Percentiles rank a stretch among this genome's conserved stretches.
These are phyloP conservation scores for Pseudozyma sp. DNA, from an alignment of 1,284 basidiomycete species.

Conservation along the genomic window DNA sequence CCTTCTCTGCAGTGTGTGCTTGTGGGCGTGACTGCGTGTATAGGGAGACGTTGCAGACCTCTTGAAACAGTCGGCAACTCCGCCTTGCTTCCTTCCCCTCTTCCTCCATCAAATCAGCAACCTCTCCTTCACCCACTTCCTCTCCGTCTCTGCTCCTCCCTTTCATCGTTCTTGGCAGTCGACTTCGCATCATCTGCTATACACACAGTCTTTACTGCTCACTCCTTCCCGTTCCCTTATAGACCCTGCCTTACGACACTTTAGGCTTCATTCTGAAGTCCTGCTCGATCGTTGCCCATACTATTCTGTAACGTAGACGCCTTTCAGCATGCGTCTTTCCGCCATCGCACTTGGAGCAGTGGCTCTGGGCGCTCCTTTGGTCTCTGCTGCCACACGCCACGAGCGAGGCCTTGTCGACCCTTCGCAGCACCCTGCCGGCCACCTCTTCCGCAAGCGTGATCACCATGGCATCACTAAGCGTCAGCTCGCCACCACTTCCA, in stretches of 20 bases:
- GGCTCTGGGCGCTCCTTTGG: slow-evolving; percentile 44
- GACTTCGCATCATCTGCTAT: slow-evolving; percentile 13
- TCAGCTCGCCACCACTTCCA: slow-evolving; percentile 44
- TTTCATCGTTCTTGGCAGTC: slow-evolving; percentile 16
- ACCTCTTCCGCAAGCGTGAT: slow-evolving; percentile 46
- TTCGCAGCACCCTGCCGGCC: slow-evolving; percentile 41
- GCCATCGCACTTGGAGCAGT: slow-evolving; percentile 38
- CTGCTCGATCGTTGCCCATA: not conserved
- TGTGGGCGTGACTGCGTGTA: too few relatives aligned
- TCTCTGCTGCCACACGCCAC: slow-evolving; percentile 24
- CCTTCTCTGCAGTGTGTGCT: too few relatives aligned
- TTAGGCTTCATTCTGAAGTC: not conserved
- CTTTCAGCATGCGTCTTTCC: slow-evolving; percentile 39
- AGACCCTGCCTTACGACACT: not conserved
- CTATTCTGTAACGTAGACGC: not conserved
- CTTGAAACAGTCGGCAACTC: slow-evolving; percentile 19
- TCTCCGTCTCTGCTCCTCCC: slow-evolving; percentile 7
- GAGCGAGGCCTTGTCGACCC: slow-evolving; percentile 44
- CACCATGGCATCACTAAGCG: slow-evolving; percentile 44
- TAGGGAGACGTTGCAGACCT: too few relatives aligned
- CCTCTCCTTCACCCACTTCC: not conserved
- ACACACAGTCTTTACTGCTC: slow-evolving; percentile 42
- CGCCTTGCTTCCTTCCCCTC: not conserved
- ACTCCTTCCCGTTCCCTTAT: slow-evolving; percentile 7
- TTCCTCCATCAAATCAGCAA: not conserved